Evolutionary conservation across 345 rosid species (phyloP), one percentile per base, ranked within the genome.

Genomic region (Leavenworthia alabamica): DNA sequence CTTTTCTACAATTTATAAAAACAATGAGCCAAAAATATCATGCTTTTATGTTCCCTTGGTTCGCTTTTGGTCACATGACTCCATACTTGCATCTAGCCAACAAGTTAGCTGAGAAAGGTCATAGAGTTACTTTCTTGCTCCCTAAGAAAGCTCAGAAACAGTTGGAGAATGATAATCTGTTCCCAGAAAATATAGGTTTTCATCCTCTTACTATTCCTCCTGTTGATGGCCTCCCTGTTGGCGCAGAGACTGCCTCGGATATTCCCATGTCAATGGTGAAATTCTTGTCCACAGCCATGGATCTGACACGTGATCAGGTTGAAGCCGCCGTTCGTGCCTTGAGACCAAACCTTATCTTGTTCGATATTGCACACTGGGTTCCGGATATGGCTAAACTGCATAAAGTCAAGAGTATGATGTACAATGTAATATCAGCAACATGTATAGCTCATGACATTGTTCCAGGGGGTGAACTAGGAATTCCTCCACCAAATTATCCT

Each of bases 61-160:
- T 76, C 46, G 80, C 79, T 2, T 1, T 71, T 8, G 80, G 85
- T 12, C 82, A 78, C 53, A 63, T 81, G 28, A 78, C 64, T 8
- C 77, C 81, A 1, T 81, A 44, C 36, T 64, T 76, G 17, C 72
- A 78, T 45, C 63, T 81, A 11, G 52, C 82, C 3, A 75, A 78
- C 72, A 68, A 76, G 41, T 65, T 81, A 2, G 85, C 79, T 5
- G 48, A 65, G 62, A 70, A 26, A 26, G 80, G 85, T 51, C 51
- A 60, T n/a, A 36, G 15, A 19, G 64, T 78, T 68, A 78, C 81
- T 13, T 69, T 72, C 39, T 37, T 77, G 19, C 35, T 75, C 1
- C 88, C 88, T 28, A 48, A 7, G 16, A 74, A 70, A 35, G 63
- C 73, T 33, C 55, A 56, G 6, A 19, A 16, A 2, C 68, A 73